Percentiles rank a stretch among this genome's conserved stretches.
These are phyloP conservation scores for Solanum ossicruentum DNA, from an alignment of 257 asterid species.

Conservation along the genomic window DNA sequence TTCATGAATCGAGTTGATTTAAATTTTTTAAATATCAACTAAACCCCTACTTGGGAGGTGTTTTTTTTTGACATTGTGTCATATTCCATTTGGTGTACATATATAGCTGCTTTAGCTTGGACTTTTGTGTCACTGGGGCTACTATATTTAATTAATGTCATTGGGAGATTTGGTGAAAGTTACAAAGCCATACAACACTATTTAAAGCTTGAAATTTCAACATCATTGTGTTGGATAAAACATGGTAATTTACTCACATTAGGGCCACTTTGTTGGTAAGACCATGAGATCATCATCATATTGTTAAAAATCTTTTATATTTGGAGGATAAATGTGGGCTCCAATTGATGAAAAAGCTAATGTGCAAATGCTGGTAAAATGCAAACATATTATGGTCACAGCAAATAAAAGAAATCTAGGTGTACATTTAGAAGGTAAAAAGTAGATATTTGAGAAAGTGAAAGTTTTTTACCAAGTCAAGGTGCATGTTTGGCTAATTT, in stretches of 20 bases:
- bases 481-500: too few species aligned
- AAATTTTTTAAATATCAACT: too few species aligned
- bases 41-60: too few species aligned
- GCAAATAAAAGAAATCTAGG: not conserved
- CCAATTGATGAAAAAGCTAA: not conserved
- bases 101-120: not conserved
- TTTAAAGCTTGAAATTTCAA: conserved; percentile 2
- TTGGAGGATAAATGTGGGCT: not conserved
- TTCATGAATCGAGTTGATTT: too few species aligned
- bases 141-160: not conserved
- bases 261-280: not conserved
- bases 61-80: too few species aligned
- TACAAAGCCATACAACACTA: not conserved
- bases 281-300: not conserved
- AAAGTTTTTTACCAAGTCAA: too few species aligned
- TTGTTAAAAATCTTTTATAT: not conserved
- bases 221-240: conserved; percentile 14
- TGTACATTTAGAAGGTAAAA: not conserved
- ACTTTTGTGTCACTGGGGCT: not conserved
- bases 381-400: not conserved
- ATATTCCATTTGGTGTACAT: not conserved
- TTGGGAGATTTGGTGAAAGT: conserved; percentile 8
- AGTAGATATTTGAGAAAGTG: not conserved
- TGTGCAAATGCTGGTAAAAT: not conserved
- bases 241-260: not conserved